phyloP scores from a whole-genome alignment of 768 basidiomycete genomes.

The Xerocomellus intermedius region DNA sequence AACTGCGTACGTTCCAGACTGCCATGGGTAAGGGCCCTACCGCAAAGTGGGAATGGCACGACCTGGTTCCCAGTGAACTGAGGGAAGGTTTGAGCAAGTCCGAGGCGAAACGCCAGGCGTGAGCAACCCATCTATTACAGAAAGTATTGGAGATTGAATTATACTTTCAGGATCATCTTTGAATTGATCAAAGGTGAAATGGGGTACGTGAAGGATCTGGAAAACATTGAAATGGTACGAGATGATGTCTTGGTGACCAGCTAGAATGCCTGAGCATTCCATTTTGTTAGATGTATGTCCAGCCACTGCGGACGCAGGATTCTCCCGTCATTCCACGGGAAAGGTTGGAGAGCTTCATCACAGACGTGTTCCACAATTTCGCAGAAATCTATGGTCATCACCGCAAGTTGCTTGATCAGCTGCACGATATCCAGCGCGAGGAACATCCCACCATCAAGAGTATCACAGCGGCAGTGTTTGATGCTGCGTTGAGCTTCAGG shows the following conservation, averaged over 20 bases:
- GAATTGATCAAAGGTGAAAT: constrained; percentile 95
- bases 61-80: constrained; percentile 71
- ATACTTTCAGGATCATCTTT: constrained; percentile 72
- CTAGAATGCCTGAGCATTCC: constrained; percentile 2
- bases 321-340: constrained; percentile 78
- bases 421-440: constrained; percentile 86
- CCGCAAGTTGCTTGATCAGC: constrained; percentile 68
- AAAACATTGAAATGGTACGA: constrained; percentile 73
- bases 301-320: constrained; percentile 65
- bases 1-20: constrained; percentile 86
- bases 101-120: constrained; percentile 85
- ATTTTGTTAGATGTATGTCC: constrained; percentile 69
- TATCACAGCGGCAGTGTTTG: constrained; percentile 81
- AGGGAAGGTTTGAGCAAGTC: constrained; percentile 62
- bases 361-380: constrained; percentile 89
- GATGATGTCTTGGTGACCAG: constrained; percentile 15
- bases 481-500: constrained; percentile 90
- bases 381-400: constrained; percentile 74
- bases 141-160: not conserved
- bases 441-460: constrained; percentile 77
- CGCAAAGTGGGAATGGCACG: constrained; percentile 88
- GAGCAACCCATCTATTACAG: constrained; percentile 30
- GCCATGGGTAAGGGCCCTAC: constrained; percentile 82
- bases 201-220: constrained; percentile 90
- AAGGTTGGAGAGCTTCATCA: constrained; percentile 71